These are phyloP conservation scores for Cynanchum wilfordii DNA, from an alignment of 257 asterid genomes.

Conservation along the genomic window DNA sequence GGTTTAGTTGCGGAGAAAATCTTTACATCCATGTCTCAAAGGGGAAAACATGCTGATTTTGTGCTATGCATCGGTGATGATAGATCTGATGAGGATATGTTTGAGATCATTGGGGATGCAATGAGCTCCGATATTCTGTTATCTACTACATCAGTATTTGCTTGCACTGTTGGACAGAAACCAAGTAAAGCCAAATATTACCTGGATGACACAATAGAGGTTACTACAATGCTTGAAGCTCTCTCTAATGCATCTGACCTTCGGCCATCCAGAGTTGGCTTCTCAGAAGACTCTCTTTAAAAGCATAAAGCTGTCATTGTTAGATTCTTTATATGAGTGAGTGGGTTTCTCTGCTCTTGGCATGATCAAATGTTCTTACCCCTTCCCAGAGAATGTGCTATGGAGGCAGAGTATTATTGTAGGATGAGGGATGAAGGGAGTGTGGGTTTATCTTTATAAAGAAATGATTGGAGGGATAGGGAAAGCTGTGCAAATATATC, in stretches of 20 bases:
- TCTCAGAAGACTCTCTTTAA: slow-evolving; percentile 17
- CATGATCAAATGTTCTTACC: not conserved
- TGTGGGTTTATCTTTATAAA: not conserved
- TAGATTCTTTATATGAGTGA: not conserved
- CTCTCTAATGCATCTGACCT: slow-evolving; percentile 27
- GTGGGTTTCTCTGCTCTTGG: not conserved
- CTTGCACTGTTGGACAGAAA: slow-evolving; percentile 54
- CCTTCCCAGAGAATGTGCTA: too few relatives aligned
- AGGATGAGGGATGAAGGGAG: not conserved
- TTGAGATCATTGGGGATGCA: slow-evolving; percentile 39
- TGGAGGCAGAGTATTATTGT: not conserved
- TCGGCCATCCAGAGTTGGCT: slow-evolving; percentile 14
- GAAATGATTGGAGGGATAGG: not conserved
- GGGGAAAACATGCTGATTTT: slow-evolving; percentile 38
- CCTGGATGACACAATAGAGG: slow-evolving; percentile 41
- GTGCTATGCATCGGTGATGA: slow-evolving; percentile 53
- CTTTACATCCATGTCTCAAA: slow-evolving; percentile 31
- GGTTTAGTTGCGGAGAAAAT: slow-evolving; percentile 48
- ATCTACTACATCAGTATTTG: slow-evolving; percentile 28
- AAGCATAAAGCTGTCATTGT: not conserved
- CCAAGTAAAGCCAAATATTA: slow-evolving; percentile 55
- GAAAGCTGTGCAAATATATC: not conserved
- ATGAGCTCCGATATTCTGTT: slow-evolving; percentile 23
- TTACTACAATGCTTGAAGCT: slow-evolving; percentile 36
- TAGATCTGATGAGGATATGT: slow-evolving; percentile 59